These are phyloP conservation scores for Baeospora myosura DNA, from an alignment of 1,284 basidiomycete genomes.

Conservation along the genomic window DNA sequence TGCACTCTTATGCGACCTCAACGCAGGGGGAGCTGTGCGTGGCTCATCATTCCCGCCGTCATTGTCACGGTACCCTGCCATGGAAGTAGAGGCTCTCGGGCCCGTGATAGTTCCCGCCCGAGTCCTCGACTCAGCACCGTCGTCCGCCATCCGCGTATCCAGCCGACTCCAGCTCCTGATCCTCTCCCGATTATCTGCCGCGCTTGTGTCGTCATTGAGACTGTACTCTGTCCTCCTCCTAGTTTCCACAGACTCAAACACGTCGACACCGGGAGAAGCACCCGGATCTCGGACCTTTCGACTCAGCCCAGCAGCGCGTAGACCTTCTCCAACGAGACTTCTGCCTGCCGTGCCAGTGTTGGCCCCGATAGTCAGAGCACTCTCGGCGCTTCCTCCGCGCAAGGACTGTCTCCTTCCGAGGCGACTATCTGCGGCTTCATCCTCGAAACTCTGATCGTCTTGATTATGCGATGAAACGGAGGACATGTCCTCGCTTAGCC, in stretches of 20 bases:
- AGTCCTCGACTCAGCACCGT: conserved; percentile 5
- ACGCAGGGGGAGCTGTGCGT: conserved; percentile 13
- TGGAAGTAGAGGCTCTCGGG: conserved; percentile 42
- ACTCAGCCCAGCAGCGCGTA: conserved; percentile 63
- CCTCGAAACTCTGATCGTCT: conserved; percentile 22
- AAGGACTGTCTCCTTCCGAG: conserved; percentile 39
- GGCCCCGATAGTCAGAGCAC: conserved; percentile 32
- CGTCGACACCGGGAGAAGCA: conserved; percentile 12
- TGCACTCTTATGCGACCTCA: conserved; percentile 24
- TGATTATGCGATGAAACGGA: no score
- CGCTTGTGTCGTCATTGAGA: conserved; percentile 19
- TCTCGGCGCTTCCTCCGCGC: conserved; percentile 63
- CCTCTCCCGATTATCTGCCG: conserved; percentile 11
- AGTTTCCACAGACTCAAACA: conserved; percentile 21
- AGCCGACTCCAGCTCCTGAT: conserved; percentile 9
- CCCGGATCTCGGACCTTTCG: conserved; percentile 7
- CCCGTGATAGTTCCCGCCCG: conserved; percentile 14
- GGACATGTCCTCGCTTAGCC: conserved; percentile 39
- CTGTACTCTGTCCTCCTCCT: conserved; percentile 20
- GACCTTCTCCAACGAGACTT: conserved; percentile 59
- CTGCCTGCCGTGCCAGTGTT: conserved; percentile 29
- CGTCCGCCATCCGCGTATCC: background rate
- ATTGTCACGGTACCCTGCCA: conserved; percentile 33
- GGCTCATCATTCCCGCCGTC: conserved; percentile 17
- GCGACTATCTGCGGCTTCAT: conserved; percentile 14